Percentiles rank a stretch among this genome's conserved stretches.
Conservation (phyloP, 352 stramenopile species). For the Globisporangium perplexum region DNA sequence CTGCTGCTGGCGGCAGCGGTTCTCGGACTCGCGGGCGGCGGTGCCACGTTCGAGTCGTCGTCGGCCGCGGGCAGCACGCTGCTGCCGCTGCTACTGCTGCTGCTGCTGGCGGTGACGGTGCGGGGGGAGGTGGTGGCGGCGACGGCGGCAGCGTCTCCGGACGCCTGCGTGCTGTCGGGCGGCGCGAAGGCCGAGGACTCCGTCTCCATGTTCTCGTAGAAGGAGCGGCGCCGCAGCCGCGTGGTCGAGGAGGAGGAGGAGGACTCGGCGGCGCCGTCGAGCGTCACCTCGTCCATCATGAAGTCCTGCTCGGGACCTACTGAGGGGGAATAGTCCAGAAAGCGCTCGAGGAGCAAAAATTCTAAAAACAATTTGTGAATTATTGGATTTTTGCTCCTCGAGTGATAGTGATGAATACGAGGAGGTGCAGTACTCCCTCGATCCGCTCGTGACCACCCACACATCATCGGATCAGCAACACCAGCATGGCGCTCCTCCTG, state of each 20-base stretch:
- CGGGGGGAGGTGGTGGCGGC: too few relatives aligned
- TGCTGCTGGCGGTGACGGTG: conserved; percentile 4
- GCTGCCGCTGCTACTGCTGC: neutral
- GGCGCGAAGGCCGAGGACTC: conserved; percentile 20
- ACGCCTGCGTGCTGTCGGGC: conserved; percentile 4
- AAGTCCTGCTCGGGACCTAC: too few relatives aligned
- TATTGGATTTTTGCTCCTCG: too few relatives aligned
- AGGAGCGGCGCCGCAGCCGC: conserved; percentile 60
- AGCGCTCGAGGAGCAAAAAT: too few relatives aligned
- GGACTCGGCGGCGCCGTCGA: conserved; percentile 1
- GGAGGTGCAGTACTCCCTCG: too few relatives aligned
- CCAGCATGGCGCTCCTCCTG: conserved; percentile 14
- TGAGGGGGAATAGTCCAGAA: too few relatives aligned
- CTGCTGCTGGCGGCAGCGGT: too few relatives aligned
- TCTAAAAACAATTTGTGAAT: too few relatives aligned
- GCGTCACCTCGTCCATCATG: conserved; percentile 45
- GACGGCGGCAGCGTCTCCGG: too few relatives aligned
- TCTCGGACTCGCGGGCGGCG: neutral
- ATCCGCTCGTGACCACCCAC: neutral
- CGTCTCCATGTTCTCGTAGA: conserved; percentile 58
- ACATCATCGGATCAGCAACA: too few relatives aligned
- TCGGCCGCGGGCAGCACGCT: neutral
- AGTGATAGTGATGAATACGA: too few relatives aligned
- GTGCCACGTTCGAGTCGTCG: neutral
- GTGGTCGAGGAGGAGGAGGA: conserved; percentile 23